Percentiles rank a stretch among this genome's conserved stretches.
Conservation (phyloP, 164 flowering plant species). For the Houttuynia cordata region DNA sequence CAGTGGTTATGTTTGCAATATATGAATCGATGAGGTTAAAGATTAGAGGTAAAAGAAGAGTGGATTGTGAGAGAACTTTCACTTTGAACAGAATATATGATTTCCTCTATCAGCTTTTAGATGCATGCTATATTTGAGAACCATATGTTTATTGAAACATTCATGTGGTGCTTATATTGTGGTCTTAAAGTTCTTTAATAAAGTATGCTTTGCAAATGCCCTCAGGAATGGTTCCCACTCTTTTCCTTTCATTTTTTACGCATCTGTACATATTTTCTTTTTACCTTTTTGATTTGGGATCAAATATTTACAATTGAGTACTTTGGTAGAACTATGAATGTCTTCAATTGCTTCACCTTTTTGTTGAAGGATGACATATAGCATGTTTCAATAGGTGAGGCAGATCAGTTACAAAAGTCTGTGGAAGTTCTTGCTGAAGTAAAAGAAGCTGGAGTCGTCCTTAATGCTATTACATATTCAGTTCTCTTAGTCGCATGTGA, state of each 20-base stretch:
- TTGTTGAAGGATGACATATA: not conserved
- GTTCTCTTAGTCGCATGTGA: slow-evolving; percentile 69
- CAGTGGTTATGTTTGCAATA: no score
- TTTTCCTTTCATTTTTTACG: not conserved
- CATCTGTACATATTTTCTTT: not conserved
- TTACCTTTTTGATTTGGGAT: not conserved
- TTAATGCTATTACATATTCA: slow-evolving; percentile 67
- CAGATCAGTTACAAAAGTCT: slow-evolving; percentile 62
- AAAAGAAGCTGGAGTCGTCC: slow-evolving; percentile 39
- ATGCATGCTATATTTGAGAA: no score
- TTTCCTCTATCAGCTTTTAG: no score
- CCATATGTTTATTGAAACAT: no score
- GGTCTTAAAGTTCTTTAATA: no score
- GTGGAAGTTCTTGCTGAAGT: slow-evolving; percentile 58
- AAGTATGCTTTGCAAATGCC: no score
- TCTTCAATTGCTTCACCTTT: no score
- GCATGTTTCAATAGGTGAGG: slow-evolving; percentile 51
- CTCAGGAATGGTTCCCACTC: not conserved
- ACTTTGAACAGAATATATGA: no score
- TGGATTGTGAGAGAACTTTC: no score
- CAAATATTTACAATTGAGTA: not conserved
- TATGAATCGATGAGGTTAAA: no score
- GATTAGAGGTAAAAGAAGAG: no score
- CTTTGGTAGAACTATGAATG: not conserved
- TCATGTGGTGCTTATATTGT: no score